phyloP scores from a whole-genome alignment of 441 rosid genomes.

The Melastoma candidum region DNA sequence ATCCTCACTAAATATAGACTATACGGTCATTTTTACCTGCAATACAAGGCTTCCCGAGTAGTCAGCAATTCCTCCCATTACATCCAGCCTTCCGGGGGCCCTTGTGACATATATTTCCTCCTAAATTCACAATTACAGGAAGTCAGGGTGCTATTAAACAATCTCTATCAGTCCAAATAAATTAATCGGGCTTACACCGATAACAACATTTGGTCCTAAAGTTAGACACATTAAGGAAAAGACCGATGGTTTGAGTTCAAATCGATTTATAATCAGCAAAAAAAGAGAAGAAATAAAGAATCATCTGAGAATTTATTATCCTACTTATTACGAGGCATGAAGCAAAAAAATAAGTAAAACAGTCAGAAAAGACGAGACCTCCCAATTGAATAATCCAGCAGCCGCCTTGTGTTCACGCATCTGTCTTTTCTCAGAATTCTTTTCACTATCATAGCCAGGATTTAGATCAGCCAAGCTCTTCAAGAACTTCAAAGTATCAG shows the following conservation, averaged over 20 bases:
- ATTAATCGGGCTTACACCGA: too few relatives aligned
- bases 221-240: too few relatives aligned
- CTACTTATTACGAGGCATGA: not conserved
- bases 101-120: conserved; percentile 91
- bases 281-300: too few relatives aligned
- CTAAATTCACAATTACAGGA: conserved; percentile 22
- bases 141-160: too few relatives aligned
- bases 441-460: conserved; percentile 39
- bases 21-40: conserved; percentile 46
- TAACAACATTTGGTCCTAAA: too few relatives aligned
- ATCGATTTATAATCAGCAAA: too few relatives aligned
- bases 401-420: conserved; percentile 96
- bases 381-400: conserved; percentile 95
- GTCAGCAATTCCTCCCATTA: conserved; percentile 99
- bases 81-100: conserved; percentile 99
- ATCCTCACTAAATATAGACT: conserved; percentile 8
- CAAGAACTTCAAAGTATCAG: conserved; percentile 80
- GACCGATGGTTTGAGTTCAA: too few relatives aligned
- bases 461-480: conserved; percentile 77
- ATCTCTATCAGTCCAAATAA: too few relatives aligned
- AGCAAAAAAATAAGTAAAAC: conserved; percentile 3
- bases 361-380: conserved; percentile 38
- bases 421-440: conserved; percentile 62
- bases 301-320: not conserved
- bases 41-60: conserved; percentile 98